Evolutionary conservation across 768 basidiomycete species (phyloP).

Genomic region (Neoboletus subvelutipes): DNA sequence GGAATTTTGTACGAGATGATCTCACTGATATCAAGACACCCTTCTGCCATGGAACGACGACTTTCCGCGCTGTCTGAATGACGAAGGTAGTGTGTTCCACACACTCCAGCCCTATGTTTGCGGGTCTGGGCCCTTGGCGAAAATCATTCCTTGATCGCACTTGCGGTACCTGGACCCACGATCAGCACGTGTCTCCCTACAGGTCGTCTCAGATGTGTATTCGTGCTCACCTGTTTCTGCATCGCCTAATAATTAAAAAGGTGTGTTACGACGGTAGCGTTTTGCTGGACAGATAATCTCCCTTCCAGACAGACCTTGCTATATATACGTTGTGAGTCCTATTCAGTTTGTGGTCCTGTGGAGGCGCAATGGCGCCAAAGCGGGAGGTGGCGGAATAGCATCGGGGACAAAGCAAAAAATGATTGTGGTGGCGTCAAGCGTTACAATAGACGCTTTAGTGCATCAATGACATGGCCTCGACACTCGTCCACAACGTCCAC

Average conservation of each 20-base stretch:
- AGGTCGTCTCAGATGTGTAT: conserved; percentile 12
- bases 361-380: conserved; percentile 19
- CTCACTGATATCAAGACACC: conserved; percentile 26
- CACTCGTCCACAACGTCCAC: conserved; percentile 21
- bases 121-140: conserved; percentile 6
- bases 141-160: conserved; percentile 13
- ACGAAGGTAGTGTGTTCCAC: conserved; percentile 19
- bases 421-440: conserved; percentile 10
- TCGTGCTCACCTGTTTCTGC: conserved; percentile 19
- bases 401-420: conserved; percentile 19
- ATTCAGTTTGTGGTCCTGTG: conserved; percentile 7
- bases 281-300: conserved; percentile 14
- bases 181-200: conserved; percentile 27
- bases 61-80: conserved; percentile 25
- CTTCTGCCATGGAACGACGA: conserved; percentile 17
- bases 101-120: conserved; percentile 4
- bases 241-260: conserved; percentile 25
- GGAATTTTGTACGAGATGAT: not conserved
- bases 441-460: conserved; percentile 18
- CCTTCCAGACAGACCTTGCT: conserved; percentile 2
- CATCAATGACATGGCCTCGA: conserved; percentile 20
- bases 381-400: conserved; percentile 11
- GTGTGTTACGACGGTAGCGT: conserved; percentile 21
- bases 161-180: conserved; percentile 19
- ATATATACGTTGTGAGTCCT: conserved; percentile 16